phyloP scores from a whole-genome alignment of 108 stramenopile genomes.

The Cyclotella atomus region DNA sequence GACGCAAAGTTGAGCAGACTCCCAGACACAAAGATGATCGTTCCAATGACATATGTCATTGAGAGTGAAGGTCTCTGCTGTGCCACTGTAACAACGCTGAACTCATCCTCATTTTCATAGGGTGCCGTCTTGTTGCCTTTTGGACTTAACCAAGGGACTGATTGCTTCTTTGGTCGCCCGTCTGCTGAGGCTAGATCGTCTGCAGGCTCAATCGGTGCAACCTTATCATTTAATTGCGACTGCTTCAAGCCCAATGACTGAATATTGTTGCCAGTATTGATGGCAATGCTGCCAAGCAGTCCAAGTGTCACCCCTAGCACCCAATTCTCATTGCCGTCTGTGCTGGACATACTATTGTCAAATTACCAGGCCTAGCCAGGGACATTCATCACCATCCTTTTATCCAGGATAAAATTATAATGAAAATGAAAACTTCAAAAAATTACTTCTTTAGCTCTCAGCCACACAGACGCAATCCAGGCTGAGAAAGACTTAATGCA shows the following conservation, averaged over 20 bases:
- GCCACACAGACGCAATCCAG: too few species aligned
- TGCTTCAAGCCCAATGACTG: constrained; percentile 57
- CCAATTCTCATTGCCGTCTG: constrained; percentile 50
- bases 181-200: neutral
- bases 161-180: constrained; percentile 3
- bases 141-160: constrained; percentile 28
- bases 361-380: too few species aligned
- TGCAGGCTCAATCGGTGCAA: neutral
- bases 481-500: too few species aligned
- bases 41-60: constrained; percentile 61
- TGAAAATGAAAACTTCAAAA: too few species aligned
- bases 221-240: neutral
- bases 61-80: constrained; percentile 27
- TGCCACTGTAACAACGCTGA: constrained; percentile 21
- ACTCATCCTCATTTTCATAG: constrained; percentile 26
- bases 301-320: constrained; percentile 66
- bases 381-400: too few species aligned
- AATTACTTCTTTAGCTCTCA: too few species aligned
- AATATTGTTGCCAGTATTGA: constrained; percentile 82
- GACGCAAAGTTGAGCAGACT: constrained; percentile 73
- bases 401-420: too few species aligned
- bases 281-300: constrained; percentile 64
- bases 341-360: too few species aligned
- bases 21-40: constrained; percentile 59
- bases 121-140: constrained; percentile 22